Conservation (phyloP, 108 stramenopile genomes). For the Pinguiococcus pyrenoidosus region DNA sequence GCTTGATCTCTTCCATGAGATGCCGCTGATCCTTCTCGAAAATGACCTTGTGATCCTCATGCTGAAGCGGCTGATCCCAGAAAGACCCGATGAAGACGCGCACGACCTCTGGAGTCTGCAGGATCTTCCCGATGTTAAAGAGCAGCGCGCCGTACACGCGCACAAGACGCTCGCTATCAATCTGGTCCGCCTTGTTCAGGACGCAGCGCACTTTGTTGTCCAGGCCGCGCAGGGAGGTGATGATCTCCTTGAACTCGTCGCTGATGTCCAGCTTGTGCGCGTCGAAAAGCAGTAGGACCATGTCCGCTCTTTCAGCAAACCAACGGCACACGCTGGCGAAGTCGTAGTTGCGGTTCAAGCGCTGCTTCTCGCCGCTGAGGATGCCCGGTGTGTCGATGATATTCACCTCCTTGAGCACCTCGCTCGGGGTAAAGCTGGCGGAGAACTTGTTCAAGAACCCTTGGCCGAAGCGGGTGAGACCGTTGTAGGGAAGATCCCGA, state of each 20-base stretch:
- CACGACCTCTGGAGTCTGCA: conserved; percentile 9
- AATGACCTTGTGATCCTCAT: conserved; percentile 1
- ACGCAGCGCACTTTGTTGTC: conserved; percentile 61
- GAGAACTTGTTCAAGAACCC: conserved; percentile 70
- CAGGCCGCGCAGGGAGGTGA: conserved; percentile 50
- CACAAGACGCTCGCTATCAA: conserved; percentile 28
- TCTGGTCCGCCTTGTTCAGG: conserved; percentile 65
- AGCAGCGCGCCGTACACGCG: conserved; percentile 9
- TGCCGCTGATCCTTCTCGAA: conserved; percentile 6
- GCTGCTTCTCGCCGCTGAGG: conserved; percentile 91
- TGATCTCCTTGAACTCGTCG: conserved; percentile 64
- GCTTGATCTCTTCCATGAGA: not conserved
- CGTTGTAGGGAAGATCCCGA: conserved; percentile 76
- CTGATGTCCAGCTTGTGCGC: conserved; percentile 72
- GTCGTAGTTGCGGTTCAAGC: conserved; percentile 60
- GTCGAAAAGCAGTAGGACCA: conserved; percentile 90
- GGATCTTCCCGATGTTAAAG: conserved; percentile 8
- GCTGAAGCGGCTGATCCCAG: conserved; percentile 1
- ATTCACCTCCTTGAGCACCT: conserved; percentile 61
- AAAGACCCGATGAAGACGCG: conserved; percentile 15
- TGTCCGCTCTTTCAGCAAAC: conserved; percentile 94
- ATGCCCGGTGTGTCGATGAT: conserved; percentile 97
- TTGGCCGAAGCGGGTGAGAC: conserved; percentile 86
- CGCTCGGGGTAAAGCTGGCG: conserved; percentile 30
- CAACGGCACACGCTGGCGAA: conserved; percentile 85